Evolutionary conservation across 495 filamentous ascomycete species (phyloP).

Genomic region (Paragyromitra xinjiangensis): DNA sequence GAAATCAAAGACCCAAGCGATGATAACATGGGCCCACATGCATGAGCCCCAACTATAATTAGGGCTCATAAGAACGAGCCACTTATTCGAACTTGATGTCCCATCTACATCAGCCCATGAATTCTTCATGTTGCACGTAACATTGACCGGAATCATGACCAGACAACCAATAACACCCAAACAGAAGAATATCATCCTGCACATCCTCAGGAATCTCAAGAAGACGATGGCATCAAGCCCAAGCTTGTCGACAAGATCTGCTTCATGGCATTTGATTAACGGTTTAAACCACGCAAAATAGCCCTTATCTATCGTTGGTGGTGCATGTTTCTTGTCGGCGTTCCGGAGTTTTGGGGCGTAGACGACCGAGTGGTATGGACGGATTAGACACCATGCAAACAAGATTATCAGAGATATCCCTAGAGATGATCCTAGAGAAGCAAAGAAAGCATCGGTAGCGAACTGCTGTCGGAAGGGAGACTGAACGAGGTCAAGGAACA

Average conservation of each 20-base stretch:
- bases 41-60: constrained; percentile 65
- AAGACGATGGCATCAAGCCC: constrained; percentile 93
- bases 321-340: constrained; percentile 88
- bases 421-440: constrained; percentile 84
- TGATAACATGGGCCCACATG: constrained; percentile 83
- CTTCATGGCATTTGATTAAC: constrained; percentile 77
- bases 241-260: constrained; percentile 75
- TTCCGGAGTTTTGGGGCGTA: constrained; percentile 95
- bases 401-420: constrained; percentile 75
- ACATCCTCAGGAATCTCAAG: constrained; percentile 88
- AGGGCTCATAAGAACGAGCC: constrained; percentile 66
- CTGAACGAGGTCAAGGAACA: constrained; percentile 52
- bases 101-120: constrained; percentile 29
- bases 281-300: constrained; percentile 85
- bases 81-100: constrained; percentile 61
- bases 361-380: constrained; percentile 87
- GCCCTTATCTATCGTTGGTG: constrained; percentile 88
- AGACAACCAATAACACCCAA: constrained; percentile 77
- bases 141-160: constrained; percentile 85
- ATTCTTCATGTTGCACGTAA: constrained; percentile 60
- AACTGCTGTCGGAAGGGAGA: constrained; percentile 62
- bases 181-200: constrained; percentile 83
- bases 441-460: constrained; percentile 72
- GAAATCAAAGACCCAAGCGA: constrained; percentile 80
- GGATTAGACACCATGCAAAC: constrained; percentile 83